Conservation (phyloP, 2,329 filamentous ascomycete genomes). For the Akanthomyces lecanii region DNA sequence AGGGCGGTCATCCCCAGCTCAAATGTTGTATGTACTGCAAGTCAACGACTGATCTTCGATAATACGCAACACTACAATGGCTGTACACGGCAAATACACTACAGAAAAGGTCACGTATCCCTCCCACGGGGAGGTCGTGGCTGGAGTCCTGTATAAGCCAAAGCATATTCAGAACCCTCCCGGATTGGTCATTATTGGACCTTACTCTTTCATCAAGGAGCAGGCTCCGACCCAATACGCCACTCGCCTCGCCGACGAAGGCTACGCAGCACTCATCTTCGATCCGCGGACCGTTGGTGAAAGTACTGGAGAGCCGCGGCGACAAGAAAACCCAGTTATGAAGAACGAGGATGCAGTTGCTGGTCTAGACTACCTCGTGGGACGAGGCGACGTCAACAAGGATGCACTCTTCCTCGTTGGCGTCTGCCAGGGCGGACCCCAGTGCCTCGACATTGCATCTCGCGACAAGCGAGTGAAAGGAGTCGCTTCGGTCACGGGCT, state of each 20-base stretch:
- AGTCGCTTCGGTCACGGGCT: constrained; percentile 26
- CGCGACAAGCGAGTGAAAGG: constrained; percentile 23
- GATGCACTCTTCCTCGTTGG: constrained; percentile 27
- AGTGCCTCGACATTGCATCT: constrained; percentile 28
- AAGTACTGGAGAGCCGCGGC: constrained; percentile 27
- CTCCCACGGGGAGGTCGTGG: constrained; percentile 26
- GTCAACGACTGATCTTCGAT: too few relatives aligned
- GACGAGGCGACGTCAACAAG: constrained; percentile 24
- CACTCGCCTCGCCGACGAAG: constrained; percentile 29
- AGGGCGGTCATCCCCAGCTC: too few relatives aligned
- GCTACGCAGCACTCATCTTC: constrained; percentile 29
- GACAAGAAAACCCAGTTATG: constrained; percentile 28
- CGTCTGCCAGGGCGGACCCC: constrained; percentile 28
- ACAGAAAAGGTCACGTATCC: constrained; percentile 26
- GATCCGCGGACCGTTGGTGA: constrained; percentile 30
- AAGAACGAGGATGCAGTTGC: constrained; percentile 28
- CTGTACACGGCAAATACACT: constrained; percentile 25
- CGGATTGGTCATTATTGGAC: constrained; percentile 26
- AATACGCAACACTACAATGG: constrained; percentile 20
- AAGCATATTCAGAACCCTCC: constrained; percentile 25
- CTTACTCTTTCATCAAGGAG: constrained; percentile 29
- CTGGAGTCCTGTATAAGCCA: constrained; percentile 21
- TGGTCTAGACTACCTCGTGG: constrained; percentile 27
- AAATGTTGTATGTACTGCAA: too few relatives aligned
- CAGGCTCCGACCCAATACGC: constrained; percentile 29